These are phyloP conservation scores for Tolypocladium endophyticum DNA, from an alignment of 2,329 filamentous ascomycete genomes.

Conservation along the genomic window DNA sequence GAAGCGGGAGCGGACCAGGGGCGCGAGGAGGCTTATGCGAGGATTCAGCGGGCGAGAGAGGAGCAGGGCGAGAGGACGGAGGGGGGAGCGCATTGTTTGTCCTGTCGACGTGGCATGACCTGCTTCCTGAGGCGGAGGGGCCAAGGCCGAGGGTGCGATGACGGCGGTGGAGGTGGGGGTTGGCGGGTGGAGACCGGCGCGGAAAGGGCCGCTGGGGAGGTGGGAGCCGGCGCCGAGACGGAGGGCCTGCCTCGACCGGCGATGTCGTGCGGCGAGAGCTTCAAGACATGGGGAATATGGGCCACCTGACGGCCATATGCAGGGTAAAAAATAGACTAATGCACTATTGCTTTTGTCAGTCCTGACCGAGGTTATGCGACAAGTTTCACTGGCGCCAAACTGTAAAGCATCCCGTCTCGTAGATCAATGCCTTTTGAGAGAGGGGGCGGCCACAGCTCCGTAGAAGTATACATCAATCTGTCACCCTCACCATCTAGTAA, in stretches of 20 bases:
- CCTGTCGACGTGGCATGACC: neutral
- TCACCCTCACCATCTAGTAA: no score
- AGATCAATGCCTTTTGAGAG: no score
- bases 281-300: no score
- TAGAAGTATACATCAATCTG: no score
- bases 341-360: no score
- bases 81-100: neutral
- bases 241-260: neutral
- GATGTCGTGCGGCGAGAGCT: neutral
- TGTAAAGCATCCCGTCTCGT: no score
- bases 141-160: neutral
- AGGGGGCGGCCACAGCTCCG: no score
- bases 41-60: neutral
- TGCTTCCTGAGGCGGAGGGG: neutral
- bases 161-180: neutral
- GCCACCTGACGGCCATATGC: no score
- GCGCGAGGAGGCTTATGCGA: neutral
- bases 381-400: no score
- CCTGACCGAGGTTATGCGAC: no score
- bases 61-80: neutral
- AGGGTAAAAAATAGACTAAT: no score
- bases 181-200: neutral
- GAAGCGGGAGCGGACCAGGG: conserved; percentile 4
- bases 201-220: neutral
- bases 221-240: neutral